A percentile compares a stretch with the other conserved stretches of the same genome.
Evolutionary conservation across 2,329 filamentous ascomycete genomes (phyloP).

Genomic region (Penicillium vulpinum): DNA sequence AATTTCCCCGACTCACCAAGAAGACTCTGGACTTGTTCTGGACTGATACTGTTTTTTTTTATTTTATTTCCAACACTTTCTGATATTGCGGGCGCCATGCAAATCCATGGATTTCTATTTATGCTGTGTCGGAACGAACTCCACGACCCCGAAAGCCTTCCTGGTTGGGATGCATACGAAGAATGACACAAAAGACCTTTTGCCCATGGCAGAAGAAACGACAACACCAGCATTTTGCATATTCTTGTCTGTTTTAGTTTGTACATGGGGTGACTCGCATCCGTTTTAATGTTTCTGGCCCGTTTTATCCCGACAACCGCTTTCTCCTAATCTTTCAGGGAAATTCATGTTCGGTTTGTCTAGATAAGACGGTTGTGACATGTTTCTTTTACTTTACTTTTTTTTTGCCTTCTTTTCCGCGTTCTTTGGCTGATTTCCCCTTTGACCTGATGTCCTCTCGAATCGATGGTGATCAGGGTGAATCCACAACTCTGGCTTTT

Average conservation of each 20-base stretch:
- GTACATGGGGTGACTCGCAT: slow-evolving; percentile 38
- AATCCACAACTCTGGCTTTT: background rate
- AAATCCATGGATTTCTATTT: slow-evolving; percentile 28
- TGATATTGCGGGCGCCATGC: slow-evolving; percentile 27
- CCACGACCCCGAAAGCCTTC: slow-evolving; percentile 25
- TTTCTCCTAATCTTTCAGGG: slow-evolving; percentile 13
- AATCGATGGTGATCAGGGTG: slow-evolving; percentile 11
- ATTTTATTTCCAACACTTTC: slow-evolving; percentile 20
- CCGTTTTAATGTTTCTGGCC: slow-evolving; percentile 29
- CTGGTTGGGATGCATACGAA: slow-evolving; percentile 37
- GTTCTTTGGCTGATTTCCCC: slow-evolving; percentile 12
- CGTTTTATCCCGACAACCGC: slow-evolving; percentile 8
- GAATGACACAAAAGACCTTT: slow-evolving; percentile 38
- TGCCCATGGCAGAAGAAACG: slow-evolving; percentile 35
- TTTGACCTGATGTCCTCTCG: slow-evolving; percentile 11
- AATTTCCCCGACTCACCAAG: slow-evolving; percentile 6
- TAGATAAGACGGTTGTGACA: slow-evolving; percentile 13
- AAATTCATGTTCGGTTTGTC: slow-evolving; percentile 13
- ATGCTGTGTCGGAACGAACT: slow-evolving; percentile 27
- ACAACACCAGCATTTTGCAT: slow-evolving; percentile 42
- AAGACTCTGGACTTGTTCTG: slow-evolving; percentile 15
- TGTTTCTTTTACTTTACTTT: slow-evolving; percentile 15
- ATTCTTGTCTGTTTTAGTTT: slow-evolving; percentile 34
- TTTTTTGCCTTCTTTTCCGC: slow-evolving; percentile 14
- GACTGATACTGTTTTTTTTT: slow-evolving; percentile 16